These are phyloP conservation scores for Globisporangium nodosum DNA, from an alignment of 352 stramenopile species.

Conservation along the genomic window DNA sequence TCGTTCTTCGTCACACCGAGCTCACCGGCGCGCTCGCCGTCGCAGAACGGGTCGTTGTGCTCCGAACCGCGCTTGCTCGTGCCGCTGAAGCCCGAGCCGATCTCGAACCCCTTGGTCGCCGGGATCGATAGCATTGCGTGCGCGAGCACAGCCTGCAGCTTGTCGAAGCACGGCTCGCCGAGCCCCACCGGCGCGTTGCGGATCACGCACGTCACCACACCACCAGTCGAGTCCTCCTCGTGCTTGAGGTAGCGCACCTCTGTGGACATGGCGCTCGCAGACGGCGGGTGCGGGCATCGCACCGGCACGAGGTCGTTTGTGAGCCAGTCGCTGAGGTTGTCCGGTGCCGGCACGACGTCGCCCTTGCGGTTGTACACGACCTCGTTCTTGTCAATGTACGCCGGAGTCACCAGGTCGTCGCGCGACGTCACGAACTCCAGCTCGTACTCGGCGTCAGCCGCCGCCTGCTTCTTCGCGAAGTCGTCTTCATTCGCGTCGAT, in stretches of 20 bases:
- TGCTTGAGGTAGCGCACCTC: conserved; percentile 92
- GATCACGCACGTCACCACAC: conserved; percentile 96
- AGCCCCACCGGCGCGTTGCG: conserved; percentile 95
- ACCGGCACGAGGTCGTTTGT: conserved; percentile 88
- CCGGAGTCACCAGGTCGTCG: conserved; percentile 55
- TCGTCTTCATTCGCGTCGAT: conserved; percentile 27
- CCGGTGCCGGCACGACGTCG: conserved; percentile 41
- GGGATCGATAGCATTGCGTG: conserved; percentile 99
- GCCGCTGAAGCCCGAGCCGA: conserved; percentile 92
- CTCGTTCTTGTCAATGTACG: conserved; percentile 94
- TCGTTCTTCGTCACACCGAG: conserved; percentile 85
- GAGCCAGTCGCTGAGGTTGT: conserved; percentile 57
- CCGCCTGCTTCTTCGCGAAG: conserved; percentile 36
- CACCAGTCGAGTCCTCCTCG: conserved; percentile 88
- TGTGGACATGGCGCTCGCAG: conserved; percentile 93
- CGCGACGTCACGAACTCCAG: conserved; percentile 52
- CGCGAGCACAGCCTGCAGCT: conserved; percentile 97
- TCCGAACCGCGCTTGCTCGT: conserved; percentile 95
- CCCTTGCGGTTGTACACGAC: conserved; percentile 85
- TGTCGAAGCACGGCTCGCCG: conserved; percentile 99
- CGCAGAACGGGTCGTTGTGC: conserved; percentile 98
- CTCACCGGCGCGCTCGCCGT: conserved; percentile 38
- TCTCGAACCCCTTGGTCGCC: conserved; percentile 99
- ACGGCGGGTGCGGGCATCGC: conserved; percentile 92
- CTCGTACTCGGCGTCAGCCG: conserved; percentile 69